phyloP scores from a whole-genome alignment of 257 asterid species.

The Echium plantagineum region DNA sequence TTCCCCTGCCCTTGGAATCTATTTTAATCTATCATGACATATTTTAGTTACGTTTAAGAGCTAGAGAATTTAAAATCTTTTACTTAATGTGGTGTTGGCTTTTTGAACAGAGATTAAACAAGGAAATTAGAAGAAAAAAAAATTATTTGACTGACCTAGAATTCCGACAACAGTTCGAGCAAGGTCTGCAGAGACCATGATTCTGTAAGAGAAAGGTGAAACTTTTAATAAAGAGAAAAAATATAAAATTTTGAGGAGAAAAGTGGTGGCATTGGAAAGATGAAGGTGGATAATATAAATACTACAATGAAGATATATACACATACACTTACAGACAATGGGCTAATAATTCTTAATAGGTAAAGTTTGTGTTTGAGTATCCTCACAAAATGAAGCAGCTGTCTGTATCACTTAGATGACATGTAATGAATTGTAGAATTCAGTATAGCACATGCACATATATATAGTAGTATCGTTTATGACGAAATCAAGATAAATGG shows the following conservation, averaged over 20 bases:
- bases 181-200: conserved; percentile 37
- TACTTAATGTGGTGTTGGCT: no score
- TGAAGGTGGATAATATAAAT: conserved; percentile 15
- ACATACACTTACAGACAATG: not conserved
- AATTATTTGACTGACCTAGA: conserved; percentile 31
- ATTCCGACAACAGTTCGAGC: conserved; percentile 52
- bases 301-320: conserved; percentile 16
- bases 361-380: conserved; percentile 13
- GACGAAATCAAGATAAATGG: not conserved
- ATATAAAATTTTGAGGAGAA: not conserved
- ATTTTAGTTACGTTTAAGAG: no score
- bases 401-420: conserved; percentile 32
- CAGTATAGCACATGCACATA: conserved; percentile 6
- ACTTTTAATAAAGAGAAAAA: not conserved
- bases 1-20: no score
- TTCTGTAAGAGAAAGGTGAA: not conserved
- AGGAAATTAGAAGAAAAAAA: not conserved
- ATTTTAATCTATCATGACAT: no score
- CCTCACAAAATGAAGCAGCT: conserved; percentile 5
- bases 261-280: not conserved
- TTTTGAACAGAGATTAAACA: not conserved
- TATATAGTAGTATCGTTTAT: not conserved
- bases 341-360: not conserved
- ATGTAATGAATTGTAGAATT: conserved; percentile 31
- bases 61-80: no score